Percentiles rank a stretch among this genome's conserved stretches.
Evolutionary conservation across 176 grass and related monocot species (phyloP).

Genomic region (Elaeis guineensis): DNA sequence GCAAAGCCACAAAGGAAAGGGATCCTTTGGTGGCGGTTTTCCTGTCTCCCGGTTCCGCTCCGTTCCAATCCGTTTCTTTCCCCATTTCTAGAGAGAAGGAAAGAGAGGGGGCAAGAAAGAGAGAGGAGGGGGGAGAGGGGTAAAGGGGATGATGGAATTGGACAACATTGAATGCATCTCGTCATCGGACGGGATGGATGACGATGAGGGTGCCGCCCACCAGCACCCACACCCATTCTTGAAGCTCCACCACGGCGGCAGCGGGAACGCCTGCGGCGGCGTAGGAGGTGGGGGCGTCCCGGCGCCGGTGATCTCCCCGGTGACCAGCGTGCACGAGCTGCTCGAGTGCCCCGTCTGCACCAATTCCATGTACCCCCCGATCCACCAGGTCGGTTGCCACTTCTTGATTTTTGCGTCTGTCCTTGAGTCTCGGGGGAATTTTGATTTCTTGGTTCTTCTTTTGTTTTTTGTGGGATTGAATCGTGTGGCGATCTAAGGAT

Average conservation of each 20-base stretch:
- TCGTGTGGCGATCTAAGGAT: not conserved
- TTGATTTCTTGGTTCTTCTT: constrained; percentile 13
- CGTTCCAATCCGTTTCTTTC: too few species aligned
- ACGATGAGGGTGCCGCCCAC: constrained; percentile 26
- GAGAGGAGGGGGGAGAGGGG: not conserved
- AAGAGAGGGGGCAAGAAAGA: not conserved
- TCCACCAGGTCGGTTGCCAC: constrained; percentile 44
- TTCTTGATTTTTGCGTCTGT: constrained; percentile 19
- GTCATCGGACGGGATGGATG: constrained; percentile 46
- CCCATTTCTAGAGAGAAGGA: too few species aligned
- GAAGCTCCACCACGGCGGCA: constrained; percentile 24
- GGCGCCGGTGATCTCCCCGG: constrained; percentile 21
- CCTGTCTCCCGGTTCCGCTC: too few species aligned
- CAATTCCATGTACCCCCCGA: constrained; percentile 94
- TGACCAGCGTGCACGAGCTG: constrained; percentile 74
- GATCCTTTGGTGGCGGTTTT: too few species aligned
- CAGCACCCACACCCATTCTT: constrained; percentile 34
- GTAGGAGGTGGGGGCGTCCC: not conserved
- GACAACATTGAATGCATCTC: constrained; percentile 71
- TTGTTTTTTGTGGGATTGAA: not conserved
- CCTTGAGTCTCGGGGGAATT: not conserved
- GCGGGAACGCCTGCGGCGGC: not conserved
- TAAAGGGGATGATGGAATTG: constrained; percentile 35
- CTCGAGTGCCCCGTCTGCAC: constrained; percentile 98
- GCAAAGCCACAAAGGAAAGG: too few species aligned